phyloP scores from a whole-genome alignment of 768 basidiomycete genomes.

The Nidularia sp. region DNA sequence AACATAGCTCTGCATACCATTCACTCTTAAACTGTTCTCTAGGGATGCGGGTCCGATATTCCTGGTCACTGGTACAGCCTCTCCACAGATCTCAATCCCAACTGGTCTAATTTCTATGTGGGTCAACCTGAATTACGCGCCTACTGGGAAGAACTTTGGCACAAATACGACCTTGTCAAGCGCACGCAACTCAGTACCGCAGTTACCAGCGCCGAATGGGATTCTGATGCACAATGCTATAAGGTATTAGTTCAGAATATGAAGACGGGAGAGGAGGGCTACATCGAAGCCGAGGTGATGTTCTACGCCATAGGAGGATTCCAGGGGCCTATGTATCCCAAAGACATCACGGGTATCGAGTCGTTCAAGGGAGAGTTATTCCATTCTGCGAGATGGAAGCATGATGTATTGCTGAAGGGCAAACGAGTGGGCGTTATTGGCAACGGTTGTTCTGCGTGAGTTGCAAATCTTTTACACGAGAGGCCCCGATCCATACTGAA shows the following conservation, averaged over 20 bases:
- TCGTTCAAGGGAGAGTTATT: conserved; percentile 45
- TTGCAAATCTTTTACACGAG: conserved; percentile 1
- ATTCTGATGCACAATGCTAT: conserved; percentile 35
- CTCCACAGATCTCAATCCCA: conserved; percentile 48
- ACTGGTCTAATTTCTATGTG: conserved; percentile 44
- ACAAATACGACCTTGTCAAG: conserved; percentile 34
- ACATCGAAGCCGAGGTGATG: conserved; percentile 37
- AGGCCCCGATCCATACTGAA: conserved; percentile 3
- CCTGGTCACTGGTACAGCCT: conserved; percentile 53
- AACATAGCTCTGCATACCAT: too few relatives aligned
- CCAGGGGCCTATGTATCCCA: conserved; percentile 39
- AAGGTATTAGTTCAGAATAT: conserved; percentile 31
- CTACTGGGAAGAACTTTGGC: conserved; percentile 46
- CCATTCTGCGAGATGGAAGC: conserved; percentile 55
- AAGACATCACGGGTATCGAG: conserved; percentile 36
- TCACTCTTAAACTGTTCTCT: neutral
- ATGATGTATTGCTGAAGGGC: conserved; percentile 45
- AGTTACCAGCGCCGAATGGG: conserved; percentile 43
- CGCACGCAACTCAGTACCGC: conserved; percentile 37
- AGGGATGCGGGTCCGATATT: conserved; percentile 57
- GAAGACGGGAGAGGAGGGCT: conserved; percentile 26
- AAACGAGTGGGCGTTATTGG: conserved; percentile 61
- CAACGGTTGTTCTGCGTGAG: conserved; percentile 58
- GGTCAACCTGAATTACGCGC: conserved; percentile 44
- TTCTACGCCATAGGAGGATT: conserved; percentile 52